phyloP scores from a whole-genome alignment of 2,329 filamentous ascomycete species.

The Pseudocercospora fijiensis region DNA sequence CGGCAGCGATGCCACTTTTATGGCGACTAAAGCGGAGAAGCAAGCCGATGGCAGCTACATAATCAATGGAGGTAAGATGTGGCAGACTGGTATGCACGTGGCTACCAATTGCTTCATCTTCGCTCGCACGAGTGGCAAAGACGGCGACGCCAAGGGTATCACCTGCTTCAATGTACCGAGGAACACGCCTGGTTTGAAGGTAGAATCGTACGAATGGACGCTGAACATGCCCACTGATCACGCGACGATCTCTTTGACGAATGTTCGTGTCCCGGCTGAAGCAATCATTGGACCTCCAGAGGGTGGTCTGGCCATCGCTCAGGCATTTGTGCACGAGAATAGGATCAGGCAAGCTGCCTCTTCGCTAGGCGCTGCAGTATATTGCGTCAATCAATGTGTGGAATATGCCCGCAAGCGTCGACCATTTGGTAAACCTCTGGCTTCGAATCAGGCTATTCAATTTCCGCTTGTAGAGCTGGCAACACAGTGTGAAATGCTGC shows the following conservation, averaged over 20 bases:
- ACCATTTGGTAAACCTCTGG: conserved; percentile 58
- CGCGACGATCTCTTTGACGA: conserved; percentile 58
- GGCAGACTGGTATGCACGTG: conserved; percentile 64
- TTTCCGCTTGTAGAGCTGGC: conserved; percentile 63
- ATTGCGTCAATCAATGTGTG: conserved; percentile 59
- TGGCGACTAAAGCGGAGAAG: conserved; percentile 55
- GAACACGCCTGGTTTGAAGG: conserved; percentile 53
- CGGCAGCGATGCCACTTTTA: conserved; percentile 63
- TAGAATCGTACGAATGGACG: conserved; percentile 63
- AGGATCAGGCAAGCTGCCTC: conserved; percentile 64
- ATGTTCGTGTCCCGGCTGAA: conserved; percentile 57
- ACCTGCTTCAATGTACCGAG: conserved; percentile 61
- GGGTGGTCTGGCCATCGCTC: conserved; percentile 59
- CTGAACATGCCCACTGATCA: conserved; percentile 68
- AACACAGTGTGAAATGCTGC: conserved; percentile 63
- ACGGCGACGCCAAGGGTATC: conserved; percentile 57
- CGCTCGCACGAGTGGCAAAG: conserved; percentile 56
- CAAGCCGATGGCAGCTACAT: conserved; percentile 52
- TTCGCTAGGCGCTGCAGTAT: conserved; percentile 59
- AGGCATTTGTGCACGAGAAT: conserved; percentile 66
- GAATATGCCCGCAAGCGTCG: conserved; percentile 56
- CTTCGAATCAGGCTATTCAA: conserved; percentile 62
- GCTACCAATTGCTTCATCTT: conserved; percentile 64
- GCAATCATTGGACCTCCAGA: conserved; percentile 55
- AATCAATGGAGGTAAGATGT: conserved; percentile 62